Evolutionary conservation across 768 basidiomycete species (phyloP).

Genomic region (Cubamyces lactineus): DNA sequence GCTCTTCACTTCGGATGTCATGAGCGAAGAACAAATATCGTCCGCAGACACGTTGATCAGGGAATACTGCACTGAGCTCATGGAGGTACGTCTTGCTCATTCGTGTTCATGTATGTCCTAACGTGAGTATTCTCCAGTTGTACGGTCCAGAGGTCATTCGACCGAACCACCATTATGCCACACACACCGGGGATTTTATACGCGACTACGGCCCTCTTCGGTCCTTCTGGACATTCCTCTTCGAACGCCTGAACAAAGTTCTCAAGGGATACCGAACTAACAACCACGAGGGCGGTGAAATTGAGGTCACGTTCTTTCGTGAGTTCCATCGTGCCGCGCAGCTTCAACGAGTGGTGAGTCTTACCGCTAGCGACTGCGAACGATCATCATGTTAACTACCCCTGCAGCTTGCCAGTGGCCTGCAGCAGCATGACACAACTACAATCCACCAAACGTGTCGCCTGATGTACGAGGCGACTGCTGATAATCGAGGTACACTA

Average conservation of each 20-base stretch:
- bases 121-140: conserved; percentile 26
- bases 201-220: conserved; percentile 41
- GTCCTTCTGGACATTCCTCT: conserved; percentile 40
- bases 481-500: neutral
- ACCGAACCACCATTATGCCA: conserved; percentile 44
- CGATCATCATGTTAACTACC: neutral
- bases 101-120: neutral
- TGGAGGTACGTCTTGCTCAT: conserved; percentile 20
- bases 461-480: neutral
- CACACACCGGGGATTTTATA: conserved; percentile 34
- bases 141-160: conserved; percentile 37
- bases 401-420: neutral
- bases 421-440: no score
- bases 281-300: conserved; percentile 33
- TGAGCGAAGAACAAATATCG: neutral
- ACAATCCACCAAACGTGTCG: neutral
- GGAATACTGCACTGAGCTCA: conserved; percentile 29
- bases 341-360: conserved; percentile 24
- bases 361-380: neutral
- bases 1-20: conserved; percentile 16
- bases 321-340: conserved; percentile 24
- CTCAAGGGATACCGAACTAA: conserved; percentile 34
- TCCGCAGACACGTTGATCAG: conserved; percentile 26
- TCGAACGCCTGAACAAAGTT: conserved; percentile 38
- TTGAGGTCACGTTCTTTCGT: conserved; percentile 36